Conservation (phyloP, 2,329 filamentous ascomycete genomes). For the Trichoderma arundinaceum region DNA sequence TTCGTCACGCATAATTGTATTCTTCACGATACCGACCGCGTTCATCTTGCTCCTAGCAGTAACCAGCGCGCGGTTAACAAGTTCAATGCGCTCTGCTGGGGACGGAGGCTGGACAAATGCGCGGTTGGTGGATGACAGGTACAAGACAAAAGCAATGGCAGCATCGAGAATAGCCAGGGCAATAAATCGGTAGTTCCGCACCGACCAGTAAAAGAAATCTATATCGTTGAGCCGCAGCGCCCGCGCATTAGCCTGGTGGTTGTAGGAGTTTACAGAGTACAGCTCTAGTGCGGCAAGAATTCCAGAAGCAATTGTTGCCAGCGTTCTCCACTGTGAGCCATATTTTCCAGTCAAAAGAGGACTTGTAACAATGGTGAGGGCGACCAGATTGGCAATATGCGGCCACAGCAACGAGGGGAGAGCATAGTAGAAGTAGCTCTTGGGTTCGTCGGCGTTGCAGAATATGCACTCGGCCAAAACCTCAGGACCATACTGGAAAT, state of each 20-base stretch:
- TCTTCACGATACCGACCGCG: slow-evolving; percentile 76
- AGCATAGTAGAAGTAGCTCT: slow-evolving; percentile 79
- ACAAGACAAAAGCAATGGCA: slow-evolving; percentile 69
- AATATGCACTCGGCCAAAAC: slow-evolving; percentile 79
- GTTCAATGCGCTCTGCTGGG: slow-evolving; percentile 70
- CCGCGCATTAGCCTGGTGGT: slow-evolving; percentile 67
- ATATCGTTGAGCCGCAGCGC: slow-evolving; percentile 67
- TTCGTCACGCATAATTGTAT: slow-evolving; percentile 77
- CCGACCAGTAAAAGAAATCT: slow-evolving; percentile 74
- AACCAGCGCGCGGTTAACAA: slow-evolving; percentile 61
- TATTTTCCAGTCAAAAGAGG: slow-evolving; percentile 66
- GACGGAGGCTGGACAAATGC: slow-evolving; percentile 70
- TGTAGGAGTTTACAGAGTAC: slow-evolving; percentile 68
- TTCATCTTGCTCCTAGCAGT: slow-evolving; percentile 69
- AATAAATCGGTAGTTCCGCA: slow-evolving; percentile 67
- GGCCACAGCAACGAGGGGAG: slow-evolving; percentile 73
- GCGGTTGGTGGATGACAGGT: slow-evolving; percentile 78
- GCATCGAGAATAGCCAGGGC: slow-evolving; percentile 69
- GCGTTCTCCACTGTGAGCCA: slow-evolving; percentile 70
- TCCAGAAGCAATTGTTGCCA: slow-evolving; percentile 68
- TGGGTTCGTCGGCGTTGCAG: slow-evolving; percentile 73
- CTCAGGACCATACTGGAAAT: slow-evolving; percentile 80
- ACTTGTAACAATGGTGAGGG: slow-evolving; percentile 77
- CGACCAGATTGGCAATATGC: slow-evolving; percentile 78
- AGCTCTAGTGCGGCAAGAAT: slow-evolving; percentile 67